These are phyloP conservation scores for Cydonia oblonga DNA, from an alignment of 331 rosid species.

Conservation along the genomic window DNA sequence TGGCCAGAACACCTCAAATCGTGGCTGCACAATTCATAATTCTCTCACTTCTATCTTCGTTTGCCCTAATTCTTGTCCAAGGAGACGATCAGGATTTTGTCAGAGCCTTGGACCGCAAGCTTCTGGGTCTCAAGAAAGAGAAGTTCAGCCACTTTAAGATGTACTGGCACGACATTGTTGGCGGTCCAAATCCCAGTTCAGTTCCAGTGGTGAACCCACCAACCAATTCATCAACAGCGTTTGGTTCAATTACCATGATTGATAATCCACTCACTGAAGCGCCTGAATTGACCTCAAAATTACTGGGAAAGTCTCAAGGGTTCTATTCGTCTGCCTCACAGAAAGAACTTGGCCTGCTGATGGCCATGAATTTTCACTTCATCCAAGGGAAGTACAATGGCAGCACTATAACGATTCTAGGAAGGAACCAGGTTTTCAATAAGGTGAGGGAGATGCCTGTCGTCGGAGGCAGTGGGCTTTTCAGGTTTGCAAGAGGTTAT, in stretches of 20 bases:
- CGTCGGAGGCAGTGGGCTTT: slow-evolving; percentile 39
- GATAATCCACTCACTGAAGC: slow-evolving; percentile 22
- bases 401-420: slow-evolving; percentile 24
- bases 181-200: slow-evolving; percentile 23
- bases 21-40: neutral
- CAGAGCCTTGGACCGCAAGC: slow-evolving; percentile 14
- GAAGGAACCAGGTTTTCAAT: slow-evolving; percentile 19
- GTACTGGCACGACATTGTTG: slow-evolving; percentile 32
- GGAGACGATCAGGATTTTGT: slow-evolving; percentile 9
- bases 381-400: slow-evolving; percentile 36
- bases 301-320: slow-evolving; percentile 22
- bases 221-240: slow-evolving; percentile 3
- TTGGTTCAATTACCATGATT: slow-evolving; percentile 15
- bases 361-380: slow-evolving; percentile 32
- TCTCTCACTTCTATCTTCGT: slow-evolving; percentile 11
- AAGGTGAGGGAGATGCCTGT: slow-evolving; percentile 37
- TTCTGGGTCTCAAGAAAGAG: slow-evolving; percentile 17
- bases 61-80: neutral
- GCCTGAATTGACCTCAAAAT: slow-evolving; percentile 21
- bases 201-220: slow-evolving; percentile 13
- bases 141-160: slow-evolving; percentile 40
- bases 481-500: slow-evolving; percentile 38
- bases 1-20: slow-evolving; percentile 12
- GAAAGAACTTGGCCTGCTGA: neutral
- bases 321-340: slow-evolving; percentile 29